Evolutionary conservation across 371 early-diverging fungal genomes (phyloP).

Genomic region (Circinella minor): DNA sequence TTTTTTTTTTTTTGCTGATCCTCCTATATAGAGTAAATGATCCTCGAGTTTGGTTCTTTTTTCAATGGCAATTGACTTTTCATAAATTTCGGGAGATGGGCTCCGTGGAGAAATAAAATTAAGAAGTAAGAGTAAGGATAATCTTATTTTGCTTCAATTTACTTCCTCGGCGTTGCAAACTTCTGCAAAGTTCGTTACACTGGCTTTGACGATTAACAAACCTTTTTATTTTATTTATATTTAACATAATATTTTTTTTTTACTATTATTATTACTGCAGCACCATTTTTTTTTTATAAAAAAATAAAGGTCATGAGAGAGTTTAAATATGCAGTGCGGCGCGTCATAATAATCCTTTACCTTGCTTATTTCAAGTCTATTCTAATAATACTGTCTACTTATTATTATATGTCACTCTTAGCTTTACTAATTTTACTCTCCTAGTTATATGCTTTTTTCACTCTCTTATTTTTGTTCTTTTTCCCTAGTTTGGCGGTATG

Average conservation of each 20-base stretch:
- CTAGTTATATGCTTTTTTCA: neutral
- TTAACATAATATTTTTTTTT: neutral
- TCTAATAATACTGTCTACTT: too few relatives aligned
- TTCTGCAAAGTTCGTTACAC: conserved; percentile 10
- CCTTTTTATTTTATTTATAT: neutral
- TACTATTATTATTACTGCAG: neutral
- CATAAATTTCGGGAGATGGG: too few relatives aligned
- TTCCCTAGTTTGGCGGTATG: conserved; percentile 2
- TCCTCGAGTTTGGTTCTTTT: neutral
- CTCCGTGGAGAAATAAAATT: too few relatives aligned
- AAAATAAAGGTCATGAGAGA: too few relatives aligned
- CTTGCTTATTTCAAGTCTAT: too few relatives aligned
- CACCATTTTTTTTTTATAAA: too few relatives aligned
- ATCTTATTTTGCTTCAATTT: neutral
- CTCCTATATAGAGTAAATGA: neutral
- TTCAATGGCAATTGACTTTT: neutral
- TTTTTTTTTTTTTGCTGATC: conserved; percentile 3
- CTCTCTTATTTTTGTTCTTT: neutral
- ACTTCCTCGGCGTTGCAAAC: neutral
- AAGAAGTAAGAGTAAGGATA: too few relatives aligned
- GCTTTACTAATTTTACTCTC: too few relatives aligned
- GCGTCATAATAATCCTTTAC: too few relatives aligned
- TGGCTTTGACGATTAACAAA: neutral
- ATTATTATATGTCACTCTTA: too few relatives aligned
- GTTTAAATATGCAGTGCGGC: too few relatives aligned